Evolutionary conservation across 768 basidiomycete genomes (phyloP).

Genomic region (Lentinula detonsa): DNA sequence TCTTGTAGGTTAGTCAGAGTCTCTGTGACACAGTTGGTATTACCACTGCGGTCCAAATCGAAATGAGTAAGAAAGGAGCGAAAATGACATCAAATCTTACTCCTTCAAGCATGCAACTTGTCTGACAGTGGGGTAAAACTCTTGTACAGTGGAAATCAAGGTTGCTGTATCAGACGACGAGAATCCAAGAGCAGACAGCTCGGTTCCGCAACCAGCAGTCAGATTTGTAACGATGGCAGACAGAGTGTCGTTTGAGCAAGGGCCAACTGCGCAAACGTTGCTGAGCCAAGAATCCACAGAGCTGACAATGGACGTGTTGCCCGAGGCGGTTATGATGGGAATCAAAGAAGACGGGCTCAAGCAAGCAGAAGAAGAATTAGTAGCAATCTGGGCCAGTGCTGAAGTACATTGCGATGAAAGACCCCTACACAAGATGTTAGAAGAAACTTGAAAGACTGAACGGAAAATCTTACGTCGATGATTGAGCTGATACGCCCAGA

Average conservation of each 20-base stretch:
- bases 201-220: constrained; percentile 38
- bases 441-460: too few relatives aligned
- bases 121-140: constrained; percentile 50
- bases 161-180: constrained; percentile 11
- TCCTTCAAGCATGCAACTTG: constrained; percentile 57
- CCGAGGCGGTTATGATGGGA: constrained; percentile 25
- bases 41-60: constrained; percentile 19
- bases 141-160: constrained; percentile 37
- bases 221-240: constrained; percentile 47
- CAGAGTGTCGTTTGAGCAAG: constrained; percentile 59
- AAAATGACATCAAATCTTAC: constrained; percentile 30
- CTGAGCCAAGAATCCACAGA: constrained; percentile 58
- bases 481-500: constrained; percentile 28
- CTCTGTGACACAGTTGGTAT: constrained; percentile 50
- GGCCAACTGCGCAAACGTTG: constrained; percentile 40
- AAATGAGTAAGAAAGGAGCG: neutral
- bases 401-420: constrained; percentile 40
- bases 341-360: constrained; percentile 42
- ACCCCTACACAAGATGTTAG: neutral
- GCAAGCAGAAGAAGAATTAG: constrained; percentile 38
- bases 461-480: constrained; percentile 22
- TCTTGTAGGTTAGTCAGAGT: constrained; percentile 46
- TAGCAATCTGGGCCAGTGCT: constrained; percentile 38
- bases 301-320: constrained; percentile 34
- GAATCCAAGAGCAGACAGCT: constrained; percentile 26